Conservation (phyloP, 2,329 filamentous ascomycete genomes). For the Rhexocercosporidium sp. region DNA sequence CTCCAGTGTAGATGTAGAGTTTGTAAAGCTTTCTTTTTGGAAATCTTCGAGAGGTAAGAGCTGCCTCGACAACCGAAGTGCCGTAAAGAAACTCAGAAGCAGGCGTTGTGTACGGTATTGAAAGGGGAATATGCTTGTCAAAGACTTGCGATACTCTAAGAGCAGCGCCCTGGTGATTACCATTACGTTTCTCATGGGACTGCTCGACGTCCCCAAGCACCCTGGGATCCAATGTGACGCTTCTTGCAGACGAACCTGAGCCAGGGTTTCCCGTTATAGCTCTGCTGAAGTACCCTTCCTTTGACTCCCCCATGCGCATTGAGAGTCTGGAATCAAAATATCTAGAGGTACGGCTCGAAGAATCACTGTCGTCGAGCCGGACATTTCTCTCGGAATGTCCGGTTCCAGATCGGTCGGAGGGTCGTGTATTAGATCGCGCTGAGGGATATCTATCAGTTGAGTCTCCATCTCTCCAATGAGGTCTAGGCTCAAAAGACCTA, state of each 20-base stretch:
- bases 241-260: neutral
- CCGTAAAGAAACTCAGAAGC: constrained; percentile 94
- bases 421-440: neutral
- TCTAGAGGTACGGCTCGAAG: neutral
- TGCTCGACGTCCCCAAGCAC: neutral
- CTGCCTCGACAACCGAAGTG: constrained; percentile 78
- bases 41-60: constrained; percentile 61
- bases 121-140: constrained; percentile 39
- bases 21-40: constrained; percentile 78
- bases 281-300: neutral
- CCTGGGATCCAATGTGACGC: neutral
- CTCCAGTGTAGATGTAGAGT: constrained; percentile 75
- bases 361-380: neutral
- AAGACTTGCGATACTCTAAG: constrained; percentile 4
- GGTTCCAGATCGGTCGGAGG: neutral
- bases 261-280: neutral
- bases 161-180: neutral
- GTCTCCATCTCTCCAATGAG: neutral
- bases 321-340: neutral
- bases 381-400: neutral
- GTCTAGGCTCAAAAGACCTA: neutral
- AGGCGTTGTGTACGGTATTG: constrained; percentile 76
- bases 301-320: neutral
- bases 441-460: neutral
- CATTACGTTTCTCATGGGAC: neutral